Base-by-base conservation (phyloP, 1,284 basidiomycete species). In the Termitomyces sp. region DNA sequence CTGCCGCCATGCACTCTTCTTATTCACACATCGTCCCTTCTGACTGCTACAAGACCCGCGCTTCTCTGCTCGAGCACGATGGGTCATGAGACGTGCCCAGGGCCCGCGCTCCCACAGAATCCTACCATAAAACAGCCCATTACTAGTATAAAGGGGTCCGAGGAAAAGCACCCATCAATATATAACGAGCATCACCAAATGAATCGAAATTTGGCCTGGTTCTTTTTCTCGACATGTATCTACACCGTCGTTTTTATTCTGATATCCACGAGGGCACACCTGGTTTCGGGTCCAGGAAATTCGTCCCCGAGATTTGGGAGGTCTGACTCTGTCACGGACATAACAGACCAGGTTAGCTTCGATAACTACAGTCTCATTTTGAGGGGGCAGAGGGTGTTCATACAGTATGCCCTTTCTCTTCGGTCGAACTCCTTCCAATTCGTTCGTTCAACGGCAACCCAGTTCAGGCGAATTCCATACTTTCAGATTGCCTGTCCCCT, bases 401-500 rank as follows among this genome's bases (percentile, higher is more conserved):
- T 81, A 3, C 69, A 81, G 79, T 83, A 62, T 54, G 78, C 18
- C 10, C 46, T 43, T 4, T n/a, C 7, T 48, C 10, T 35, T 11
- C 13, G 16, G 14, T 41, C 18, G 7, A 21, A 18, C 5, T 14
- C 24, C 9, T 34, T 24, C 19, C 21, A 24, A n/a, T 19, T 39
- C 33, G 45, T n/a, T 6, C 7, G 5, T 54, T 26, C 30, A 5
- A 24, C 16, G 24, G 30, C 37, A 3, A 19, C 24, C 4, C 28
- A 77, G 75, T 47, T 76, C 74, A 3, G 88, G 88, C 39, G 91
- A 93, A 66, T 91, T 93, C 64, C 90, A 93, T 62, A 83, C 90
- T 0, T 93, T 86, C 71, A 79, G 91, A 18, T 71, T 92, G 1
- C 91, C 91, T 1, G 84, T 91, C 0, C 87, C 86, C 0, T 80